Conservation (phyloP, 495 filamentous ascomycete species). For the Terfezia claveryi region DNA sequence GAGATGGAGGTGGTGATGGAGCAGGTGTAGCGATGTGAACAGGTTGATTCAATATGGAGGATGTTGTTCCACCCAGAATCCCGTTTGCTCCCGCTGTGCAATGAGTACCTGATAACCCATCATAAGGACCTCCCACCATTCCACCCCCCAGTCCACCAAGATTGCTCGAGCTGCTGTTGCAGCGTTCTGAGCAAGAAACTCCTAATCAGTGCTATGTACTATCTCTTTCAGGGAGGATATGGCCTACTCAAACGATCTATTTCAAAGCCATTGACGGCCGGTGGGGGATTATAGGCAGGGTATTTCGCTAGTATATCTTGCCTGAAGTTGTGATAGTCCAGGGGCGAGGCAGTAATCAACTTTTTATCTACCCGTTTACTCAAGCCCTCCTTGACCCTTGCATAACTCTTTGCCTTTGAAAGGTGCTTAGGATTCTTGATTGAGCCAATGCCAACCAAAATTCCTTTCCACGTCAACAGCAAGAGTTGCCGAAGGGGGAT, state of each 20-base stretch:
- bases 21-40: constrained; percentile 96
- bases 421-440: constrained; percentile 31
- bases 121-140: constrained; percentile 11
- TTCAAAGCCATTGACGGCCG: constrained; percentile 42
- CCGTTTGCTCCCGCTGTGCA: not conserved
- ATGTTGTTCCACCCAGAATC: constrained; percentile 21
- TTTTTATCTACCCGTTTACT: constrained; percentile 24
- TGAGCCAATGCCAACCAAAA: constrained; percentile 67
- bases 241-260: not conserved
- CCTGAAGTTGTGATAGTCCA: constrained; percentile 89
- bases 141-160: constrained; percentile 5
- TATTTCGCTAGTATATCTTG: constrained; percentile 99
- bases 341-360: constrained; percentile 70
- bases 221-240: not conserved
- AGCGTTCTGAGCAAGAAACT: not conserved
- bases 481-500: constrained; percentile 30
- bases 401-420: constrained; percentile 46
- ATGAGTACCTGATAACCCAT: constrained; percentile 1
- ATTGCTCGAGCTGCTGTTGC: constrained; percentile 11
- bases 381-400: constrained; percentile 25
- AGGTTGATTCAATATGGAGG: constrained; percentile 80
- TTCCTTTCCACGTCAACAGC: constrained; percentile 72
- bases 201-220: no score
- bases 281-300: constrained; percentile 76
- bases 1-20: constrained; percentile 89